Base-by-base conservation (phyloP, 176 grass and related monocot genomes). In the Pharus latifolius region DNA sequence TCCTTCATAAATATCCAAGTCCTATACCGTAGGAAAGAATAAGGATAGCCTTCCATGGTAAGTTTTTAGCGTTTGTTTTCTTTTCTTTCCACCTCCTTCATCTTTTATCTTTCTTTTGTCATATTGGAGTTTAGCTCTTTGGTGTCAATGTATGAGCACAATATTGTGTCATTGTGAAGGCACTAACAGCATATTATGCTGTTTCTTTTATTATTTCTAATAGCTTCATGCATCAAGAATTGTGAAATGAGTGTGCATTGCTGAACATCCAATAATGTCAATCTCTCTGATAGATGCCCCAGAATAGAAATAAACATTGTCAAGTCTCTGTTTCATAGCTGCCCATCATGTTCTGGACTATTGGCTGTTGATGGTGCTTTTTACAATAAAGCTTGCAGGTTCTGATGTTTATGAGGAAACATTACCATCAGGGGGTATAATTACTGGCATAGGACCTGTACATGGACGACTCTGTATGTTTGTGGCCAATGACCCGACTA, bases 381-480 rank as follows among this genome's bases (percentile, higher is more conserved):
- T 73, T 78, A 4, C 41, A 11, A 57, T 82, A 62, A 86, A 97
- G 94, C 94, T 98, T 85, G 94, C 94, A 80, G 89, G 89, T 4
- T 83, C 72, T 67, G 87, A 92, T 54, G 86, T 98, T 65, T 98
- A 98, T 31, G 89, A 83, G 40, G 94, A 98, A 80, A 28, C 86
- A 66, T 87, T 98, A 60, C 89, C 94, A 60, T 98, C 94, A 42
- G 94, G 63, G 11, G 94, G 94, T 26, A 85, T 98, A 73, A 78
- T 98, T 28, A 85, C 89, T 78, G 94, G 94, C 67, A 98, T 98
- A 76, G 94, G 89, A 50, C 86, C 94, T 80, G 78, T 93, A 6
- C 89, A 98, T 73, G 89, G 89, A 29, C 60, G 83, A n/a, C n/a
- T 98, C 37, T 98, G 94, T 45, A 90, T 98, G 94, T 92, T 98